Conservation (phyloP, 345 rosid genomes). For the Arabis alpina region DNA sequence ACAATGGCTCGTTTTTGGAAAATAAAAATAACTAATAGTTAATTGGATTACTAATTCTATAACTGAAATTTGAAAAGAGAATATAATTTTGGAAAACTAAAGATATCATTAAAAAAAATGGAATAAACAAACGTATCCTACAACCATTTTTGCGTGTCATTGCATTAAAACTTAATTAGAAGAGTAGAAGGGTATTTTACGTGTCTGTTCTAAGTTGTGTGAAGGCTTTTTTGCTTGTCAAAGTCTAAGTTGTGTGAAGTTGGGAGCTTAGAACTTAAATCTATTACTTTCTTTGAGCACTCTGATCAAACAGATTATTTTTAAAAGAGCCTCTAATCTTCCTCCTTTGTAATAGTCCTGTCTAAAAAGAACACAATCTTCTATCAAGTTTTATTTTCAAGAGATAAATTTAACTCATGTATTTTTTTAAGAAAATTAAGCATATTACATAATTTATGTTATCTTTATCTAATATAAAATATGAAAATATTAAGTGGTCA, state of each 20-base stretch:
- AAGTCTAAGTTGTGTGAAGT: neutral
- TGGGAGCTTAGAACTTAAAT: neutral
- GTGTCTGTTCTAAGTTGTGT: conserved; percentile 1
- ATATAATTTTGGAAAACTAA: neutral
- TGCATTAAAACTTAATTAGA: neutral
- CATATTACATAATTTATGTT: neutral
- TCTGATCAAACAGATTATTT: too few species aligned
- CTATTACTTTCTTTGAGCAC: neutral
- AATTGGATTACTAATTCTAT: neutral
- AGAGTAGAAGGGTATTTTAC: neutral
- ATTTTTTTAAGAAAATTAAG: neutral
- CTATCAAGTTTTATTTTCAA: neutral
- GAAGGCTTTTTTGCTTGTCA: neutral
- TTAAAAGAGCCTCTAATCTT: neutral
- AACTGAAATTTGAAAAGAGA: neutral
- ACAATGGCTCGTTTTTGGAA: neutral
- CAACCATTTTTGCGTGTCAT: neutral
- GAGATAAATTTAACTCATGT: neutral
- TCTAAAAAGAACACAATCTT: too few species aligned
- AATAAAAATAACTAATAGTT: too few species aligned
- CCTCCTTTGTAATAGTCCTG: neutral
- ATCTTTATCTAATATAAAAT: too few species aligned
- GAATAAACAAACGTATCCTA: neutral
- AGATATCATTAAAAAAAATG: neutral
- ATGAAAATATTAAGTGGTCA: too few species aligned